Percentiles rank a stretch among this genome's conserved stretches.
phyloP scores from a whole-genome alignment of 352 stramenopile genomes.

The Phytophthora aleatoria region DNA sequence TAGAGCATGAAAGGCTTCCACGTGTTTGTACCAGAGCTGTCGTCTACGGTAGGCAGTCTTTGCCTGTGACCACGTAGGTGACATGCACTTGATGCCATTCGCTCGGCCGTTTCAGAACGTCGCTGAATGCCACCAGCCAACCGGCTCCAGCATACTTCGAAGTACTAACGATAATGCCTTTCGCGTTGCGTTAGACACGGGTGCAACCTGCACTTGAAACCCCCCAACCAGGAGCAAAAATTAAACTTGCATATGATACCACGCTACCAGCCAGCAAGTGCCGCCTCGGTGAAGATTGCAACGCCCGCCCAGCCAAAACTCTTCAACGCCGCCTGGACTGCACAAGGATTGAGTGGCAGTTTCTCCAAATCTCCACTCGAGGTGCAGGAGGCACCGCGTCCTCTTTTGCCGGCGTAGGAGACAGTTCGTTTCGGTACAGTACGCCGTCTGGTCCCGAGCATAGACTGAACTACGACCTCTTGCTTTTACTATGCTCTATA shows the following conservation, averaged over 20 bases:
- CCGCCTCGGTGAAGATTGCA: constrained; percentile 15
- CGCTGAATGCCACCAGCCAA: neutral
- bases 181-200: constrained; percentile 21
- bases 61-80: constrained; percentile 2
- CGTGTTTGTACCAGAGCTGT: neutral
- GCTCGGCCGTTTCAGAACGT: constrained; percentile 5
- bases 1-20: constrained; percentile 14
- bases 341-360: constrained; percentile 11
- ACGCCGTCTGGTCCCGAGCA: constrained; percentile 16
- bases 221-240: neutral
- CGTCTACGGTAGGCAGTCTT: constrained; percentile 2
- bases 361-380: constrained; percentile 11
- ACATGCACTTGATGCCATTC: constrained; percentile 8
- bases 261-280: neutral
- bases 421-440: constrained; percentile 29
- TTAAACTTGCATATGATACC: neutral
- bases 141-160: constrained; percentile 5
- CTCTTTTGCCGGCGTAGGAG: constrained; percentile 13
- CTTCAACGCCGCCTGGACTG: neutral
- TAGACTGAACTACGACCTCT: constrained; percentile 18
- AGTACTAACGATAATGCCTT: constrained; percentile 1
- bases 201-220: constrained; percentile 7
- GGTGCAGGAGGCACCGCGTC: constrained; percentile 12
- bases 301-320: constrained; percentile 5
- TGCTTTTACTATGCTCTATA: constrained; percentile 18